Percentiles rank a stretch among this genome's conserved stretches.
Conservation (phyloP, 1,284 basidiomycete species). For the Mixia osmundae region DNA sequence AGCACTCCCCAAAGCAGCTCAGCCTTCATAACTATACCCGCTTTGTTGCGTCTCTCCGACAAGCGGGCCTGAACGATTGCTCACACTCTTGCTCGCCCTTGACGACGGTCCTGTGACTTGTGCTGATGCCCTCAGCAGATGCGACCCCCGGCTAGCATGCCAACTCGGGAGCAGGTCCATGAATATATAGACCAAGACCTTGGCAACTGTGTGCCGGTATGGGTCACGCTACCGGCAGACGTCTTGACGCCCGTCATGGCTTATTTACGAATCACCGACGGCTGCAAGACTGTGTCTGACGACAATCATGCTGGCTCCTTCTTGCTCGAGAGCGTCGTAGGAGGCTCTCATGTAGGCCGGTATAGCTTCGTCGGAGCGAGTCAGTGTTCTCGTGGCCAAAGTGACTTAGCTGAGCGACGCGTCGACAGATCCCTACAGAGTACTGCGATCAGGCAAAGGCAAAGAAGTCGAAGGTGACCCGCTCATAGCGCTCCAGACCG, state of each 20-base stretch:
- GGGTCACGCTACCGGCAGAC: conserved; percentile 78
- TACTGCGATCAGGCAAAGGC: conserved; percentile 65
- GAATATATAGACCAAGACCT: conserved; percentile 34
- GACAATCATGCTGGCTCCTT: conserved; percentile 38
- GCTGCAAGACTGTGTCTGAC: conserved; percentile 36
- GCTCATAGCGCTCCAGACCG: conserved; percentile 55
- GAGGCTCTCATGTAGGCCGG: conserved; percentile 70
- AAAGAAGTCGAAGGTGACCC: conserved; percentile 74
- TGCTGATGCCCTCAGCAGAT: no score
- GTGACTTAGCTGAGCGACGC: no score
- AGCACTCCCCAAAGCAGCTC: no score
- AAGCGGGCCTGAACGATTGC: no score
- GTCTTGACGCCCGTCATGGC: conserved; percentile 92
- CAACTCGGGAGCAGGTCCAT: background rate
- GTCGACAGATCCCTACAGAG: conserved; percentile 63
- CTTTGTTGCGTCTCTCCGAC: no score
- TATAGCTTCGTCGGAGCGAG: conserved; percentile 93
- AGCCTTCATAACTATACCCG: no score
- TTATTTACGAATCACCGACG: conserved; percentile 76
- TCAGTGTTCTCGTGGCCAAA: conserved; percentile 24
- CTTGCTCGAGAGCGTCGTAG: conserved; percentile 71
- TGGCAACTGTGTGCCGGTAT: conserved; percentile 83
- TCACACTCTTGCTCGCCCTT: no score
- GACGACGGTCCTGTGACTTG: no score
- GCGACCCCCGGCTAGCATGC: no score